Evolutionary conservation across 257 asterid genomes (phyloP), one percentile per base, ranked within the genome.

Genomic region (Ilex asprella): DNA sequence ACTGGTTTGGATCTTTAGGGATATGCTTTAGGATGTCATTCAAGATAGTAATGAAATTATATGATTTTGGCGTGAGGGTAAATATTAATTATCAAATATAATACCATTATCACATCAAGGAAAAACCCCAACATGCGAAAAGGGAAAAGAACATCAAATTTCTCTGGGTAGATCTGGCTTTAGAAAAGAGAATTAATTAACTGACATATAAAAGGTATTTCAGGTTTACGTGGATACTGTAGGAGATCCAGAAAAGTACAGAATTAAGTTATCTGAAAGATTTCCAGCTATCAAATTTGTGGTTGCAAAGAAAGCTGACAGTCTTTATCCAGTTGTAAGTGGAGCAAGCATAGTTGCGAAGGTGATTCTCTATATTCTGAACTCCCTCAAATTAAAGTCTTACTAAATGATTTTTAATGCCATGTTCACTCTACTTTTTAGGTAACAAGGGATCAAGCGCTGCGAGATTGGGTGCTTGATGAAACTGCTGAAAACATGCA

Each of bases 301-400:
- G 64, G 99, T 92, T 61, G 79, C 99, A 2, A 89, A 92, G 87
- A 92, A 92, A 80, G 99, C 99, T 41, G 99, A 92, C 67, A 92
- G 99, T 74, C 90, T 92, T 66, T 92, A 85, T 76, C 97, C 99
- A 31, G 96, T 92, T 64, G 99, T 92, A 35, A 92, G 99, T 76
- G 97, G 99, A 41, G 97, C 99, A 50, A 92, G 99, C 81, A 92
- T 92, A 68, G 99, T 81, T 72, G 99, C 99, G 67, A 92, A 92
- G 97, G 98, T 92, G 73, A 79, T 49, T 58, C 59, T 32, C 64
- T 31, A n/a, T 54, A 31, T 30, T 47, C 12, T 49, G 1, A 41
- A 16, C 53, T 31, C 10, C 16, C 30, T 14, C 60, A 31, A 55
- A 43, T 52, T 50, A 35, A 21, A 21, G 39, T 57, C 31, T 50